Conservation (phyloP, 148 eudicot species). For the Nepenthes mirabilis region DNA sequence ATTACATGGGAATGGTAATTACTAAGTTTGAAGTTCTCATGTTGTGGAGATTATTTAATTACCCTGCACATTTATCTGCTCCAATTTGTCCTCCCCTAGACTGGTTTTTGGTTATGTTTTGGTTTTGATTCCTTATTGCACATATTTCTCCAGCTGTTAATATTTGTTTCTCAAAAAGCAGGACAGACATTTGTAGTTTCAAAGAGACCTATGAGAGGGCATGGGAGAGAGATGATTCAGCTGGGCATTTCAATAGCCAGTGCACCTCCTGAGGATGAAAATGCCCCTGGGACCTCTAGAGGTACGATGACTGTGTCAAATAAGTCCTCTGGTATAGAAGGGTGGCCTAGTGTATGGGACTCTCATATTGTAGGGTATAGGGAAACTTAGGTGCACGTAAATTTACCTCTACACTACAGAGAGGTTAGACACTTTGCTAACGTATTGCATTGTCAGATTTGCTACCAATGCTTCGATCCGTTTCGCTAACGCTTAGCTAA, state of each 20-base stretch:
- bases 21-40: too few relatives aligned
- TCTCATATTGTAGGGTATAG: too few relatives aligned
- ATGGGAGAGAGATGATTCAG: slow-evolving; percentile 58
- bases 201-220: slow-evolving; percentile 50
- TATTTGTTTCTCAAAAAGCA: slow-evolving; percentile 16
- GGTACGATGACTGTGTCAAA: slow-evolving; percentile 13
- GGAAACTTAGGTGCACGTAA: too few relatives aligned
- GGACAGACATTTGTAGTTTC: slow-evolving; percentile 36
- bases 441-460: too few relatives aligned
- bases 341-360: too few relatives aligned
- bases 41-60: too few relatives aligned
- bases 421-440: too few relatives aligned
- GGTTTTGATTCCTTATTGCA: background rate
- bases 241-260: slow-evolving; percentile 39
- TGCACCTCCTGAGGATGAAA: slow-evolving; percentile 27
- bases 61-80: too few relatives aligned
- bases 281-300: slow-evolving; percentile 16
- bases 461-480: too few relatives aligned
- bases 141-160: background rate
- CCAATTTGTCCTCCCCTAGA: too few relatives aligned
- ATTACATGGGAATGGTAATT: background rate
- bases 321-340: background rate
- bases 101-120: background rate
- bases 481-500: too few relatives aligned
- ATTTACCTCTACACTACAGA: too few relatives aligned